A percentile compares a stretch with the other conserved stretches of the same genome.
phyloP scores from a whole-genome alignment of 305 asterid species.

The Fraxinus greggii region DNA sequence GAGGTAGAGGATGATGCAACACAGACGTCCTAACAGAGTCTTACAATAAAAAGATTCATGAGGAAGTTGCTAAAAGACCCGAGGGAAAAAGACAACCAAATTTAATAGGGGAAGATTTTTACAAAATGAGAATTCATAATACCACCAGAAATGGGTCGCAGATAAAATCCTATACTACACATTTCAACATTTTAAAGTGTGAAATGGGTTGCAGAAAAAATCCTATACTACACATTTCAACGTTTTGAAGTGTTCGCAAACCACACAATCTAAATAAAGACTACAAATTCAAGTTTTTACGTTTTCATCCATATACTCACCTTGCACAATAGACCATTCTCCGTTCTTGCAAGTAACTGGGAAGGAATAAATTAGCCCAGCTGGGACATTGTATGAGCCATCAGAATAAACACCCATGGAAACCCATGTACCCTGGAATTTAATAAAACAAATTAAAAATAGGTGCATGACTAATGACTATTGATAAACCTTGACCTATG shows the following conservation, averaged over 20 bases:
- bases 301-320: conserved; percentile 33
- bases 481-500: not conserved
- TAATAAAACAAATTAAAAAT: not conserved
- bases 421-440: conserved; percentile 72
- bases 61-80: not conserved
- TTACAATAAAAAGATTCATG: not conserved
- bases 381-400: conserved; percentile 85
- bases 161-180: not conserved
- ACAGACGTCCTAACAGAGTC: not conserved
- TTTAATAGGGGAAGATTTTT: not conserved
- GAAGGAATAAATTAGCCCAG: conserved; percentile 87
- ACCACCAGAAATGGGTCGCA: not conserved
- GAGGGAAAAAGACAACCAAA: not conserved
- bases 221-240: not conserved
- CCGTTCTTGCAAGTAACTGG: conserved; percentile 91
- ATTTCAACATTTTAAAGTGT: not conserved
- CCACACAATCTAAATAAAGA: not conserved
- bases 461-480: not conserved
- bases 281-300: not conserved
- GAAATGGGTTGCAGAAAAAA: not conserved
- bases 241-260: not conserved
- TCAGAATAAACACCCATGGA: conserved; percentile 98
- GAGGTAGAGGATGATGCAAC: not conserved
- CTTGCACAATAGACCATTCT: conserved; percentile 93
- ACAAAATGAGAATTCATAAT: not conserved